phyloP scores from a whole-genome alignment of 805 yeast genomes.

The Barnettozyma vustinii region DNA sequence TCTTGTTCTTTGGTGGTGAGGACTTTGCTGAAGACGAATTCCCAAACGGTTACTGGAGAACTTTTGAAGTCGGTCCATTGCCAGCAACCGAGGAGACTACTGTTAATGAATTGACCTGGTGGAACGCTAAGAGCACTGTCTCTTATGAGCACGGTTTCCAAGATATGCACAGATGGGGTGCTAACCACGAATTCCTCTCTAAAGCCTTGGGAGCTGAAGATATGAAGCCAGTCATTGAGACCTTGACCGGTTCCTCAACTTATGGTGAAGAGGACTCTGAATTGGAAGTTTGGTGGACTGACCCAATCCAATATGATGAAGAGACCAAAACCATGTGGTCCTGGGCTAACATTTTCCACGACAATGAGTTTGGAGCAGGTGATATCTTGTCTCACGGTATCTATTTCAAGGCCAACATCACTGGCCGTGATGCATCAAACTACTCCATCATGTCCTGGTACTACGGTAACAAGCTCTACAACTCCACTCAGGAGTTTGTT shows the following conservation, averaged over 20 bases:
- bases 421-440: conserved; percentile 20
- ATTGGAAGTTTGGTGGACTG: conserved; percentile 23
- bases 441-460: conserved; percentile 18
- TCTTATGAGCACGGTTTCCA: conserved; percentile 18
- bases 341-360: conserved; percentile 20
- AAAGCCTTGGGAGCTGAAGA: conserved; percentile 8
- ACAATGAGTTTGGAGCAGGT: conserved; percentile 19
- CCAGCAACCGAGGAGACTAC: conserved; percentile 10
- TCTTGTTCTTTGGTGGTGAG: conserved; percentile 23
- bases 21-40: conserved; percentile 17
- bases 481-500: conserved; percentile 21
- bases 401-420: conserved; percentile 17
- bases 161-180: conserved; percentile 14
- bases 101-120: conserved; percentile 14
- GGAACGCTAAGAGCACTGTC: conserved; percentile 19
- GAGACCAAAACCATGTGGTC: conserved; percentile 13
- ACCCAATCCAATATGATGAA: conserved; percentile 19
- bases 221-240: conserved; percentile 14
- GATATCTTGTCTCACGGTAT: conserved; percentile 23
- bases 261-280: conserved; percentile 20
- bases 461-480: conserved; percentile 20
- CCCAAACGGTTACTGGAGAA: conserved; percentile 24
- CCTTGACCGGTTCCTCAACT: conserved; percentile 14
- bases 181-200: conserved; percentile 7
- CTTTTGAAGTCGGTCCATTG: conserved; percentile 23